phyloP scores from a whole-genome alignment of 1,139 yeast genomes.

The Hansenula sp. region DNA sequence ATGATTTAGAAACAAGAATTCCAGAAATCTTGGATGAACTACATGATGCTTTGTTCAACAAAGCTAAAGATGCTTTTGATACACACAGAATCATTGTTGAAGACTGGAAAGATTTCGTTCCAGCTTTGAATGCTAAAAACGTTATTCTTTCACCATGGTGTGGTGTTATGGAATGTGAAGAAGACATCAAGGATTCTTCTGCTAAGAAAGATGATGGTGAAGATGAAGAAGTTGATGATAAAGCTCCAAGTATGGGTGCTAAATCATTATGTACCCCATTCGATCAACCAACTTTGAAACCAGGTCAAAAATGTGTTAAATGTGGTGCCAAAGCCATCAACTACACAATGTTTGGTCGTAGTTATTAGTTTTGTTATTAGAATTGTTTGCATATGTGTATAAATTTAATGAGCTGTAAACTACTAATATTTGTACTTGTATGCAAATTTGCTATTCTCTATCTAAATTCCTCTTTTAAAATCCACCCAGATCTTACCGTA shows the following conservation, averaged over 20 bases:
- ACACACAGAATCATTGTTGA: conserved; percentile 75
- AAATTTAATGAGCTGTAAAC: neutral
- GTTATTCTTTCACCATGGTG: conserved; percentile 96
- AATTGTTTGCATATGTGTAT: neutral
- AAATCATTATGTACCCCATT: conserved; percentile 96
- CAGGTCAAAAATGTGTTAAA: conserved; percentile 79
- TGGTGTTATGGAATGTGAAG: conserved; percentile 92
- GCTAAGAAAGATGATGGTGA: conserved; percentile 76
- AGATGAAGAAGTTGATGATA: conserved; percentile 86
- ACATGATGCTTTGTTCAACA: conserved; percentile 68
- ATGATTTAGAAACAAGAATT: conserved; percentile 59
- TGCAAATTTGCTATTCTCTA: neutral
- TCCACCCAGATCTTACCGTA: conserved; percentile 54
- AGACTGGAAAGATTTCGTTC: conserved; percentile 90
- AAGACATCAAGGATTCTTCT: conserved; percentile 90
- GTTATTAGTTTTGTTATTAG: too few species aligned
- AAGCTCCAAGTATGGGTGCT: conserved; percentile 99
- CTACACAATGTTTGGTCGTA: conserved; percentile 95
- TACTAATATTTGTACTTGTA: neutral
- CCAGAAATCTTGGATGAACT: conserved; percentile 76
- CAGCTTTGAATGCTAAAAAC: conserved; percentile 86
- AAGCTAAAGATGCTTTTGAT: conserved; percentile 82
- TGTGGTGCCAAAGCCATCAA: conserved; percentile 73
- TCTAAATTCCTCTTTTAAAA: conserved; percentile 49
- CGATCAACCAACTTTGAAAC: conserved; percentile 78